These are phyloP conservation scores for Talaromyces trachyspermus DNA, from an alignment of 495 filamentous ascomycete species.

Conservation along the genomic window DNA sequence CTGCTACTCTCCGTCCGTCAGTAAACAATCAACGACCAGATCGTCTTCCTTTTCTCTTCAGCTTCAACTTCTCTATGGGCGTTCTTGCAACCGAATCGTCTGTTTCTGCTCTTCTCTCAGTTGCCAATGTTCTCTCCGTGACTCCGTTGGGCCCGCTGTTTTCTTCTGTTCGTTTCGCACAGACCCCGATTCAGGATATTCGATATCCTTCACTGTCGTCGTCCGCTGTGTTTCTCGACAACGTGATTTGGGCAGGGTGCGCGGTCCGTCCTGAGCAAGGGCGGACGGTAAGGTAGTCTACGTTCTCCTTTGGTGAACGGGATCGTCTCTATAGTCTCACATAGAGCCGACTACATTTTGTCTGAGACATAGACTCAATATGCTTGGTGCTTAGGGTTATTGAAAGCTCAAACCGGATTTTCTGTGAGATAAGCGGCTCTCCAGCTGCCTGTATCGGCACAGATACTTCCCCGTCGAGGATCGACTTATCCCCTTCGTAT, in stretches of 20 bases:
- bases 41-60: too few relatives aligned
- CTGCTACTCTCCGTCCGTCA: neutral
- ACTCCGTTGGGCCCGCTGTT: constrained; percentile 25
- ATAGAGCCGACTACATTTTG: too few relatives aligned
- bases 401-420: neutral
- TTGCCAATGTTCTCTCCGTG: constrained; percentile 4
- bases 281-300: constrained; percentile 56
- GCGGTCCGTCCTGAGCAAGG: constrained; percentile 53
- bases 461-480: too few relatives aligned
- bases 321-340: too few relatives aligned
- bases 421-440: too few relatives aligned
- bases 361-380: neutral
- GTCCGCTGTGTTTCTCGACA: constrained; percentile 20
- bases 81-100: constrained; percentile 25
- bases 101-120: constrained; percentile 24
- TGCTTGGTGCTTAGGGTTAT: neutral
- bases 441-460: too few relatives aligned
- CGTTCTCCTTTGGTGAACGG: too few relatives aligned
- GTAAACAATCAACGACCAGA: too few relatives aligned
- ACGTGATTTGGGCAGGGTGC: constrained; percentile 46
- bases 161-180: constrained; percentile 10
- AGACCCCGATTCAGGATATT: constrained; percentile 11
- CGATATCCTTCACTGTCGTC: constrained; percentile 10
- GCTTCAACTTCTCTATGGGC: constrained; percentile 33
- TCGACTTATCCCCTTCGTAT: too few relatives aligned